These are phyloP conservation scores for Drechslerella stenobrocha DNA, from an alignment of 2,329 filamentous ascomycete genomes.

Conservation along the genomic window DNA sequence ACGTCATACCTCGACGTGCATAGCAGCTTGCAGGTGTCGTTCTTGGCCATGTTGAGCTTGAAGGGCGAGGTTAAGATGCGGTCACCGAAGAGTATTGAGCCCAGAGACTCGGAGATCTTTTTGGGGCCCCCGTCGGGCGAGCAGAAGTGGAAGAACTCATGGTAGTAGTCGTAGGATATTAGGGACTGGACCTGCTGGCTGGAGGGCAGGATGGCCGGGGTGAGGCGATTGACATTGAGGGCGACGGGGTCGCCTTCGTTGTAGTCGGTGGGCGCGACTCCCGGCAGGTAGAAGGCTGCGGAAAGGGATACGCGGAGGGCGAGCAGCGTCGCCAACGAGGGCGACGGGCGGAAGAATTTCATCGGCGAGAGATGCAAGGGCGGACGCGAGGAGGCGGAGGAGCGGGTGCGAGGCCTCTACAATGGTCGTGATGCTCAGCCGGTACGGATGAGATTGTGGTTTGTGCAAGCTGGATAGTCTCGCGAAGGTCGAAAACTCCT, in stretches of 20 bases:
- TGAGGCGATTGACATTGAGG: conserved; percentile 89
- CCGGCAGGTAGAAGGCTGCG: conserved; percentile 88
- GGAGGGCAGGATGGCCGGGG: conserved; percentile 74
- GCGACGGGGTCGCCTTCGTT: conserved; percentile 76
- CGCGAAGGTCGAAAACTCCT: conserved; percentile 9
- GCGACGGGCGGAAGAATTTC: conserved; percentile 34
- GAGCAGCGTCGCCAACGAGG: conserved; percentile 40
- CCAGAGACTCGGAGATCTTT: conserved; percentile 82
- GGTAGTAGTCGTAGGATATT: conserved; percentile 95
- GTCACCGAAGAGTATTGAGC: conserved; percentile 96
- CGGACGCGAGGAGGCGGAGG: not conserved
- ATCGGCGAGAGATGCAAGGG: conserved; percentile 9
- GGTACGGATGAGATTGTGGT: conserved; percentile 5
- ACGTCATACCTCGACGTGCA: conserved; percentile 71
- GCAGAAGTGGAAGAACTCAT: conserved; percentile 85
- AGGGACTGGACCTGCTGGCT: conserved; percentile 87
- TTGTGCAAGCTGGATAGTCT: conserved; percentile 45
- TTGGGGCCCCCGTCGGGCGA: conserved; percentile 73
- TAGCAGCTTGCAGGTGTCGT: conserved; percentile 82
- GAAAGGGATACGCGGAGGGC: conserved; percentile 35
- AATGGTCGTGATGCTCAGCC: conserved; percentile 3
- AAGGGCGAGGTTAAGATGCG: conserved; percentile 96
- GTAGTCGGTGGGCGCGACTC: conserved; percentile 92
- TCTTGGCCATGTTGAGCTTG: conserved; percentile 79
- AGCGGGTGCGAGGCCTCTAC: conserved; percentile 3